These are phyloP conservation scores for Aspergillus funiculosus DNA, from an alignment of 495 filamentous ascomycete genomes.

Conservation along the genomic window DNA sequence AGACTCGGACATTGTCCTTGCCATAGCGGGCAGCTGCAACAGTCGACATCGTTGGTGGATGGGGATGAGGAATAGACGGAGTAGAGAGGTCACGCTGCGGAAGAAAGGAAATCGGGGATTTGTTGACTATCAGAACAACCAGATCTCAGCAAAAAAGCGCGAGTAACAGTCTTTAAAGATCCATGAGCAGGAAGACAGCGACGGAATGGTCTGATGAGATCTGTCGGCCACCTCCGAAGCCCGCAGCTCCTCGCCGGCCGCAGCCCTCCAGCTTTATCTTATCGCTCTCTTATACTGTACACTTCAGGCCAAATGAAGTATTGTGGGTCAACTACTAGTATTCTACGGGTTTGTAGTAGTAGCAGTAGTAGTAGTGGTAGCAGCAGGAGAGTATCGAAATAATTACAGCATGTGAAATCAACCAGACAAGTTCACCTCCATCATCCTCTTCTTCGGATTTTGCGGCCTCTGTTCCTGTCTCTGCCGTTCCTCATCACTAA, in stretches of 20 bases:
- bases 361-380: background rate
- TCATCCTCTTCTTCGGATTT: slow-evolving; percentile 48
- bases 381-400: background rate
- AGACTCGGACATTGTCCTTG: slow-evolving; percentile 97
- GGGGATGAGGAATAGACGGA: background rate
- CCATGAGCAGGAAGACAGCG: slow-evolving; percentile 6
- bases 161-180: slow-evolving; percentile 17
- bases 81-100: slow-evolving; percentile 5
- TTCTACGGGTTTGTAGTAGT: no score
- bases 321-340: no score
- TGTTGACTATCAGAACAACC: slow-evolving; percentile 17
- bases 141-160: slow-evolving; percentile 14
- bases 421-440: slow-evolving; percentile 25
- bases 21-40: slow-evolving; percentile 77
- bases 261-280: slow-evolving; percentile 31
- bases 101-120: background rate
- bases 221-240: slow-evolving; percentile 43
- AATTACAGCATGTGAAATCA: background rate
- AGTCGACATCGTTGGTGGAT: slow-evolving; percentile 17
- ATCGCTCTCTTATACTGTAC: slow-evolving; percentile 17
- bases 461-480: slow-evolving; percentile 30
- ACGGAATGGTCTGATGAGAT: slow-evolving; percentile 20
- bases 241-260: slow-evolving; percentile 31
- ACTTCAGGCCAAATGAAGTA: no score
- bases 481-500: slow-evolving; percentile 32